phyloP scores from a whole-genome alignment of 2,329 filamentous ascomycete species.

The Scortechinia acanthostroma region DNA sequence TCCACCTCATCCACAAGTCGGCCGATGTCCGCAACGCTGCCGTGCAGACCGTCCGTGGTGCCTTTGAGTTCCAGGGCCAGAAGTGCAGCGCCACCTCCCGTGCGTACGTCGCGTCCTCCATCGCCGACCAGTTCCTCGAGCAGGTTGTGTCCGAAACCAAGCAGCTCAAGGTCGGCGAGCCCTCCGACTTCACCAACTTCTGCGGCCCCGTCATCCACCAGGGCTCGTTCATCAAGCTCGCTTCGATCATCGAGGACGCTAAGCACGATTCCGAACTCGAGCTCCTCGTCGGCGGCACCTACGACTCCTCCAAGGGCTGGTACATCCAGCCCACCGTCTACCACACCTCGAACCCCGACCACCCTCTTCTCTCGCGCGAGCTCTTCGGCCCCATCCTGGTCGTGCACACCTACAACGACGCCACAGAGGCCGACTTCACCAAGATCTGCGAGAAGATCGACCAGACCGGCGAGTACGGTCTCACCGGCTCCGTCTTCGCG shows the following conservation, averaged over 20 bases:
- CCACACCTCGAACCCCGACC: conserved; percentile 63
- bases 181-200: conserved; percentile 66
- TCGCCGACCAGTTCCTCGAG: conserved; percentile 67
- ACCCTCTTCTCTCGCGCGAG: conserved; percentile 70
- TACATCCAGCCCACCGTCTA: conserved; percentile 82
- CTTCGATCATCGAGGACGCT: conserved; percentile 71
- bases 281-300: conserved; percentile 68
- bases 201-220: conserved; percentile 82
- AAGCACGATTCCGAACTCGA: conserved; percentile 68
- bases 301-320: conserved; percentile 74
- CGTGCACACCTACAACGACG: conserved; percentile 73
- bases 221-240: conserved; percentile 73
- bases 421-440: conserved; percentile 43
- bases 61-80: conserved; percentile 86
- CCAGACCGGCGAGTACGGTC: conserved; percentile 66
- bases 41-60: conserved; percentile 75
- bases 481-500: conserved; percentile 73
- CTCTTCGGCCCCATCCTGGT: conserved; percentile 76
- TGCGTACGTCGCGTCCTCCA: conserved; percentile 68
- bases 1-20: conserved; percentile 73
- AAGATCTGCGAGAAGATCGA: conserved; percentile 59
- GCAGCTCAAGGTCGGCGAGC: conserved; percentile 64
- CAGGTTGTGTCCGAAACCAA: conserved; percentile 62
- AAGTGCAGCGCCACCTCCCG: conserved; percentile 84
- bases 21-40: conserved; percentile 75